These are phyloP conservation scores for Fonsecaea nubica DNA, from an alignment of 2,329 filamentous ascomycete species.

Conservation along the genomic window DNA sequence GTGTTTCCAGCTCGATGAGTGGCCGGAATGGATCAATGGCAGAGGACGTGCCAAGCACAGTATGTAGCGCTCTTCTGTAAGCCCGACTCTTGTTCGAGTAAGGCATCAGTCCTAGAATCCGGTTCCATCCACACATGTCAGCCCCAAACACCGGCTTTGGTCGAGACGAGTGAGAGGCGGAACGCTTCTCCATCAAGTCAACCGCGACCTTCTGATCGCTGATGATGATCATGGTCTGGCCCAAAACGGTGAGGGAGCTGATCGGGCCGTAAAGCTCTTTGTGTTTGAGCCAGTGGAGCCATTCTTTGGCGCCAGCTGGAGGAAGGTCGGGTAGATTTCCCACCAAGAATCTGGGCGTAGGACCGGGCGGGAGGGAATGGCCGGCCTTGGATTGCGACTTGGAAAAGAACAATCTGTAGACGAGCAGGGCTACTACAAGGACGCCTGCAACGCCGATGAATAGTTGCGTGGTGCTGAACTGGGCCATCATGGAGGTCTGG, in stretches of 20 bases:
- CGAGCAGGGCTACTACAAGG: conserved; percentile 2
- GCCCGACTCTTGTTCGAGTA: conserved; percentile 50
- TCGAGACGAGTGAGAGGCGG: conserved; percentile 43
- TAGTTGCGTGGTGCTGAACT: neutral
- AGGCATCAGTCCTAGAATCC: conserved; percentile 45
- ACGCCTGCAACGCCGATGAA: neutral
- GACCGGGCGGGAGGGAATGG: conserved; percentile 57
- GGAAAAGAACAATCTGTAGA: neutral
- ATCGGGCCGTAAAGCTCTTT: conserved; percentile 52
- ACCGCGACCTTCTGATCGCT: conserved; percentile 44
- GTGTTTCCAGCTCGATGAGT: conserved; percentile 50
- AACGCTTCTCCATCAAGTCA: conserved; percentile 48
- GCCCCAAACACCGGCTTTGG: conserved; percentile 45
- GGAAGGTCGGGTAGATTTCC: conserved; percentile 61
- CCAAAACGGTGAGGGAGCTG: conserved; percentile 48
- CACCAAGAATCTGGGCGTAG: conserved; percentile 55
- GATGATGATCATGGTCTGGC: conserved; percentile 48
- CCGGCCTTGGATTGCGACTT: neutral
- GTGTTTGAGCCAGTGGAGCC: conserved; percentile 53
- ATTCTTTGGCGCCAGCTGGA: conserved; percentile 47
- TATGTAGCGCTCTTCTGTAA: conserved; percentile 55
- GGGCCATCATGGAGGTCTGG: conserved; percentile 3
- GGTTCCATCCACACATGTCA: conserved; percentile 53
- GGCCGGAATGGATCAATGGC: conserved; percentile 50
- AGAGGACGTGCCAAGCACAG: conserved; percentile 52